phyloP scores from a whole-genome alignment of 148 eudicot species.

The Rhododendron molle region DNA sequence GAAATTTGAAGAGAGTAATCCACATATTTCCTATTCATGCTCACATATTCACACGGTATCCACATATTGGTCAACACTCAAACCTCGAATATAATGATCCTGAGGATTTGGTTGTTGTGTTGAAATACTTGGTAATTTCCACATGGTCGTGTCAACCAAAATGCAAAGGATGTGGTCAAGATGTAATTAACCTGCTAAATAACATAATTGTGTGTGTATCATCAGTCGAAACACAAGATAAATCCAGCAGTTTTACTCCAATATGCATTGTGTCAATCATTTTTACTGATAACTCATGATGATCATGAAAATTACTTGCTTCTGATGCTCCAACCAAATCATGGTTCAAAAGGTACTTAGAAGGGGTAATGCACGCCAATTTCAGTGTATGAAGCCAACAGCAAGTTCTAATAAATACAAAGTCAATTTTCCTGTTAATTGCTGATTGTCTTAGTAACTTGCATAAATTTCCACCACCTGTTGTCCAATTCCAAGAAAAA shows the following conservation, averaged over 20 bases:
- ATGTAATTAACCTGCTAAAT: background rate
- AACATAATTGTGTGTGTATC: background rate
- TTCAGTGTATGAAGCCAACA: background rate
- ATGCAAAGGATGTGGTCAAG: background rate
- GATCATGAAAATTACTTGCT: background rate
- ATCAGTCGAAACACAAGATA: no score
- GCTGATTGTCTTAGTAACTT: background rate
- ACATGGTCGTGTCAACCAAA: background rate
- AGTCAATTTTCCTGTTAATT: background rate
- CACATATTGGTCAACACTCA: background rate
- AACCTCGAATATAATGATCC: background rate
- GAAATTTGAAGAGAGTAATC: no score
- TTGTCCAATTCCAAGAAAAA: conserved; percentile 1
- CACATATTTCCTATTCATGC: background rate
- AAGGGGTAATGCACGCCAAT: background rate
- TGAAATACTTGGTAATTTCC: background rate
- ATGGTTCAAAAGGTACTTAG: background rate
- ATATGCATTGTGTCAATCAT: no score
- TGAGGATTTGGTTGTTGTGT: background rate
- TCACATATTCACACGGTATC: background rate
- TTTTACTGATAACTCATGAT: no score
- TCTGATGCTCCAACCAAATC: background rate
- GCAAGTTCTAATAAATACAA: background rate
- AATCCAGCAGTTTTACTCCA: no score
- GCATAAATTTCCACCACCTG: background rate